These are phyloP conservation scores for Colletotrichum destructivum DNA, from an alignment of 2,329 filamentous ascomycete genomes.

Conservation along the genomic window DNA sequence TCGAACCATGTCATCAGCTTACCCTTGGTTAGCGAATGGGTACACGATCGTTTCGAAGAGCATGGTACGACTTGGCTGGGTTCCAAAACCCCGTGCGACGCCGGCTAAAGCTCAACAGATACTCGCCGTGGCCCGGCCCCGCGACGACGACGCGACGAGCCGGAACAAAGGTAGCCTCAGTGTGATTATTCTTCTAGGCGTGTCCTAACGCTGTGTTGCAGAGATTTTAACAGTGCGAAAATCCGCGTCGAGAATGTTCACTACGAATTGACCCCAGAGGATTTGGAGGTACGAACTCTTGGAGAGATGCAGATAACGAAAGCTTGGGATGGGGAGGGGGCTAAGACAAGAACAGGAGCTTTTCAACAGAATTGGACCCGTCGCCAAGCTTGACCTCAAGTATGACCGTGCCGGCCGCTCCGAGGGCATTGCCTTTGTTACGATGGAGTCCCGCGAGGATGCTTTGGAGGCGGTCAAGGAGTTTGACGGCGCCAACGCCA, in stretches of 20 bases:
- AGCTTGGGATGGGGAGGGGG: background rate
- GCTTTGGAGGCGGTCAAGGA: conserved; percentile 82
- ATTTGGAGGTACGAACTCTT: conserved; percentile 76
- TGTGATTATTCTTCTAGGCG: conserved; percentile 40
- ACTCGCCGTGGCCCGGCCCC: conserved; percentile 59
- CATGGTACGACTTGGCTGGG: conserved; percentile 63
- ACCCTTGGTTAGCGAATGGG: conserved; percentile 80
- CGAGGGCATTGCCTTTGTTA: conserved; percentile 87
- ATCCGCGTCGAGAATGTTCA: conserved; percentile 91
- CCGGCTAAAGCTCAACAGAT: conserved; percentile 48
- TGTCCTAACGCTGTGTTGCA: conserved; percentile 48
- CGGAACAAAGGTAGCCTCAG: conserved; percentile 54
- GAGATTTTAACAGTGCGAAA: conserved; percentile 74
- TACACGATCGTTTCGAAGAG: conserved; percentile 91
- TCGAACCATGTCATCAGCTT: conserved; percentile 45
- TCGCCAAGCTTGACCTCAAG: conserved; percentile 77
- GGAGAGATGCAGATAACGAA: background rate
- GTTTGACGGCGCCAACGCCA: conserved; percentile 92
- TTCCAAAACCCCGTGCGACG: background rate
- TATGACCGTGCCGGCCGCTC: conserved; percentile 94
- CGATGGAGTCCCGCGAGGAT: conserved; percentile 80
- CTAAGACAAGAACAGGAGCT: conserved; percentile 73
- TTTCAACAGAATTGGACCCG: conserved; percentile 82
- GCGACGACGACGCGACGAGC: conserved; percentile 61
- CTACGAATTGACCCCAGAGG: conserved; percentile 89